phyloP scores from a whole-genome alignment of 108 stramenopile genomes.

The Ochromonas danica region DNA sequence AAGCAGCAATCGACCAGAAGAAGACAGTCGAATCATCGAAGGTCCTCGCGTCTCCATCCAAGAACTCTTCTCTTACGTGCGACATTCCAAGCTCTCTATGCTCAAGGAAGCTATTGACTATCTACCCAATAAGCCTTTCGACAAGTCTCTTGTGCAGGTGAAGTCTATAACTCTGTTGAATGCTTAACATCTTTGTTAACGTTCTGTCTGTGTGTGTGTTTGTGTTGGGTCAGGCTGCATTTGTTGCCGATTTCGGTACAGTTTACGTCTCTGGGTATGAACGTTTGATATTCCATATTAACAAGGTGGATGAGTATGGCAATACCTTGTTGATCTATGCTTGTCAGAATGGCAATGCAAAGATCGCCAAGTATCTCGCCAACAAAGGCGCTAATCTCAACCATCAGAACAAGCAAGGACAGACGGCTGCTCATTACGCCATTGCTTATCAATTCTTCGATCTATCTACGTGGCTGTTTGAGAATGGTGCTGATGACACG shows the following conservation, averaged over 20 bases:
- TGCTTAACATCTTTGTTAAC: no score
- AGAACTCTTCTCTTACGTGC: conserved; percentile 57
- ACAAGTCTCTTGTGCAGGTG: conserved; percentile 44
- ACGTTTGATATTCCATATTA: conserved; percentile 66
- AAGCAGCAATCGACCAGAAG: neutral
- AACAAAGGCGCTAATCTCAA: conserved; percentile 78
- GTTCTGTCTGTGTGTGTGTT: no score
- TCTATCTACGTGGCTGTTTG: conserved; percentile 67
- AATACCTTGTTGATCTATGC: conserved; percentile 72
- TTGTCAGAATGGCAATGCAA: conserved; percentile 71
- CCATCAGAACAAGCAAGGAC: conserved; percentile 76
- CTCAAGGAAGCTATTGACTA: conserved; percentile 66
- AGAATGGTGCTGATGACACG: conserved; percentile 45
- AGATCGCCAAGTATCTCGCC: conserved; percentile 65
- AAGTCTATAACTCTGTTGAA: no score
- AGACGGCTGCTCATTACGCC: conserved; percentile 77
- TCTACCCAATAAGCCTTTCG: conserved; percentile 62
- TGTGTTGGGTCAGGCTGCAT: conserved; percentile 54
- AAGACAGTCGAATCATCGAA: conserved; percentile 24
- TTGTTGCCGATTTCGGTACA: conserved; percentile 68
- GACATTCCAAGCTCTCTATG: conserved; percentile 66
- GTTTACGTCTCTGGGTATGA: conserved; percentile 66
- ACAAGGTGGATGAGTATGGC: conserved; percentile 72
- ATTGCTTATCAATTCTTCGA: conserved; percentile 77
- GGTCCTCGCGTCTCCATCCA: conserved; percentile 33